Conservation (phyloP, 148 eudicot species). For the Dysphania ambrosioides region DNA sequence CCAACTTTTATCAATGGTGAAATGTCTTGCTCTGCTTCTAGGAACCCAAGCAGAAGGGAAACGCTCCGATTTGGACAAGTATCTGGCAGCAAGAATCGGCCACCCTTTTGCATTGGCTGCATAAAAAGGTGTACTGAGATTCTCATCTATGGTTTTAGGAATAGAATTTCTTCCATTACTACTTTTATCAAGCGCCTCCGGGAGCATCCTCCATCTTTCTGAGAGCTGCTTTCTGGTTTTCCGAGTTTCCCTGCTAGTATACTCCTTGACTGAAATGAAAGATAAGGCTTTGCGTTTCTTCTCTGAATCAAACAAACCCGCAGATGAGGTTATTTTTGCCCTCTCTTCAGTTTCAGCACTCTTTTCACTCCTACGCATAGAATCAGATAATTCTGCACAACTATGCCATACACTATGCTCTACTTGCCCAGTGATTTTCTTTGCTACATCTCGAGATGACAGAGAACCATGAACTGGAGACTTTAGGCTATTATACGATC, state of each 20-base stretch:
- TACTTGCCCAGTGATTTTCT: constrained; percentile 30
- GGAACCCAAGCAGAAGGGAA: constrained; percentile 31
- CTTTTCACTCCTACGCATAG: constrained; percentile 14
- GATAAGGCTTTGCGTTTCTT: constrained; percentile 11
- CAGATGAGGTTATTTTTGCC: constrained; percentile 20
- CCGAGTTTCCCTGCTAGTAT: constrained; percentile 24
- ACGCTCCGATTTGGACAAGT: constrained; percentile 23
- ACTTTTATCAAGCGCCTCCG: no score
- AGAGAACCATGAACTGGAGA: constrained; percentile 13
- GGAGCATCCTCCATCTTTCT: constrained; percentile 29
- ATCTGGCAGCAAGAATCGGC: constrained; percentile 22
- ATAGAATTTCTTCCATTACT: no score
- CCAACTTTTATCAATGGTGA: constrained; percentile 26
- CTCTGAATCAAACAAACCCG: constrained; percentile 14
- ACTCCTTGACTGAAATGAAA: constrained; percentile 13
- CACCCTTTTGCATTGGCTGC: constrained; percentile 9
- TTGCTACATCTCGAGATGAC: constrained; percentile 26
- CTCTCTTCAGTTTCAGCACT: constrained; percentile 14
- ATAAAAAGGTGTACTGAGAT: neutral
- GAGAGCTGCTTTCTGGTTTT: constrained; percentile 29
- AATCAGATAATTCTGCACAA: constrained; percentile 14
- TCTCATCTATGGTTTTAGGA: no score
- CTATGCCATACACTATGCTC: constrained; percentile 31
- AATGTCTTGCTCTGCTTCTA: constrained; percentile 26
- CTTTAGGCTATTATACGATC: neutral